Conservation (phyloP, 2,329 filamentous ascomycete species). For the Pseudocercospora macadamiae region DNA sequence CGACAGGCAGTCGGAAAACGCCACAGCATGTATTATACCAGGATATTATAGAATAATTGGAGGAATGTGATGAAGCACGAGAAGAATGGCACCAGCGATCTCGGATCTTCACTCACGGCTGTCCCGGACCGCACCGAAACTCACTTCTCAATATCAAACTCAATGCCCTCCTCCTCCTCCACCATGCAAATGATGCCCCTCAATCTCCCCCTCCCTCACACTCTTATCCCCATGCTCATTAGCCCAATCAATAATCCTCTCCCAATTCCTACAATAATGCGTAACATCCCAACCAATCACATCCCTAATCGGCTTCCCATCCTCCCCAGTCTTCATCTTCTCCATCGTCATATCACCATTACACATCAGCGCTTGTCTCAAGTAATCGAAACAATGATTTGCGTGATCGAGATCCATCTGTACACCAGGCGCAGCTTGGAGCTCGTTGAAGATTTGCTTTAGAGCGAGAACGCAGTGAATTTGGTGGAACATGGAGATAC, state of each 20-base stretch:
- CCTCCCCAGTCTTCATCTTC: constrained; percentile 36
- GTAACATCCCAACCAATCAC: constrained; percentile 12
- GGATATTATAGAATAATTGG: no score
- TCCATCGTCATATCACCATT: constrained; percentile 34
- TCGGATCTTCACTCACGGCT: no score
- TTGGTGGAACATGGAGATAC: constrained; percentile 41
- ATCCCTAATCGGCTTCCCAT: constrained; percentile 25
- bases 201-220: constrained; percentile 5
- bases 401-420: no score
- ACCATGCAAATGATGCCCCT: not conserved
- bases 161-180: not conserved
- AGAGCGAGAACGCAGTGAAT: constrained; percentile 37
- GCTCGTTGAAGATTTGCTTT: constrained; percentile 21
- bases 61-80: no score
- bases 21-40: no score
- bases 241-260: not conserved
- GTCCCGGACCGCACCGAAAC: no score
- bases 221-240: not conserved
- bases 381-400: constrained; percentile 36
- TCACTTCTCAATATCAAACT: no score
- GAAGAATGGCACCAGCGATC: no score
- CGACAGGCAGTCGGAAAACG: no score
- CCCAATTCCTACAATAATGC: constrained; percentile 14
- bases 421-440: constrained; percentile 12
- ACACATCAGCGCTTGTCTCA: constrained; percentile 35